Base-by-base conservation (phyloP, 2,329 filamentous ascomycete genomes). In the Clonostachys rosea region DNA sequence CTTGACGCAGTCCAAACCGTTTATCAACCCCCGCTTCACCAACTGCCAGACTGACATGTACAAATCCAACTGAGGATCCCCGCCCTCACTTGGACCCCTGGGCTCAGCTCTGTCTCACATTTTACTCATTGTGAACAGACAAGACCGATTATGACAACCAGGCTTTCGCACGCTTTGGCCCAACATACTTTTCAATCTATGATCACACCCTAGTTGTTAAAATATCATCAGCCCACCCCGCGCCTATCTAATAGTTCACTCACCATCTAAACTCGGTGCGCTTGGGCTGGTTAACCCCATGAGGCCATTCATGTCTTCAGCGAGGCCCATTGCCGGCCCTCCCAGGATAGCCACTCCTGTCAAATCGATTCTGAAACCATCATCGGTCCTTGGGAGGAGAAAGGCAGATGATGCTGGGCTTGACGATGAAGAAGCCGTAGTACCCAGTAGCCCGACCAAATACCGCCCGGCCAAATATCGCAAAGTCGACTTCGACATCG, bases 401-500 rank as follows among this genome's bases (percentile, higher is more conserved):
- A 74, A 73, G 52, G 61, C 65, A 48, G 67, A 71, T 49, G 65
- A 78, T 56, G 69, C 68, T 49, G 65, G 63, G 34, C 59, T 67
- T 39, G 69, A 69, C 47, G 67, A 72, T 49, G 58, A 30, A 30
- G 24, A 30, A 30, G 24, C 24, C 24, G 24, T 30, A 30, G 24
- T 30, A 30, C 24, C 24, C 9, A 30, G 24, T 30, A 30, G 24
- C 24, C 24, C 24, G 24, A 30, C 24, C 9, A 30, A 30, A 30
- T 30, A 30, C 24, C 24, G 24, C 24, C 24, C 65, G 5, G 68
- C 61, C 34, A 83, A 83, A 59, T 72, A 77, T 36, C 75, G 74
- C 50, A 80, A 75, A 55, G 79, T 83, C 43, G 66, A 78, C 42
- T 82, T 83, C 52, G 78, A 82, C 65, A 71, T 82, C 50, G 73